Evolutionary conservation across 345 rosid species (phyloP), one percentile per base, ranked within the genome.

Genomic region (Draba incana): DNA sequence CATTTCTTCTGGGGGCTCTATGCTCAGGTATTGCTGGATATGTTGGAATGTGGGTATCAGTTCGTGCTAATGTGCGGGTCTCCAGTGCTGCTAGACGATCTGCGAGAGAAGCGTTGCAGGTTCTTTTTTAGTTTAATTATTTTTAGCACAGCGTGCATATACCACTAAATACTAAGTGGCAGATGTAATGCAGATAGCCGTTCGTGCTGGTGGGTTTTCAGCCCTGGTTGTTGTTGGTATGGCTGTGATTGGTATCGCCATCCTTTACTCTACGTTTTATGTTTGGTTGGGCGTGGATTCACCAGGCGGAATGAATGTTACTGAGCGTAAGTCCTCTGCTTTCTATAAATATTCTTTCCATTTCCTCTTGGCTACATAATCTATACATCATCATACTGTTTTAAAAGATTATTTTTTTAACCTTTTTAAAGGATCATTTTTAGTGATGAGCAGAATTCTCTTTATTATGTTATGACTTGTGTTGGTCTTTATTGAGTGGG

Each of bases 1-100:
- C 96, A 77, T 94, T 94, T 82, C 97, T 94, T 54, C 66, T 91
- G 78, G 99, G 99, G 24, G 98, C 99, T 27, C 51, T 94, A 47
- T 94, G 99, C 76, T 92, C 98, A 12, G 99, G 98, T 80, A 45
- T 86, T 62, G 97, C 98, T 1, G 99, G 99, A 63, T 94, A 91
- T 78, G 88, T 92, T 77, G 98, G 99, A 49, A 94, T 94, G 99
- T 94, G 98, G 99, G 99, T 94, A 52, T 94, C 99, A 13, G 99
- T 94, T 53, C 98, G 99, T 78, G 99, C 99, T 76, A 94, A 94
- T 79, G 99, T 94, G 68, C 87, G 99, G 70, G 98, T 94, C 61
- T 83, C 99, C 52, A 89, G 99, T 82, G 98, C 99, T 47, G 99
- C 99, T 51, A 89, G 97, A 75, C 87, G 99, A 68, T 94, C 99